Conservation (phyloP, 106 monocot genomes). For the Acorus gramineus region DNA sequence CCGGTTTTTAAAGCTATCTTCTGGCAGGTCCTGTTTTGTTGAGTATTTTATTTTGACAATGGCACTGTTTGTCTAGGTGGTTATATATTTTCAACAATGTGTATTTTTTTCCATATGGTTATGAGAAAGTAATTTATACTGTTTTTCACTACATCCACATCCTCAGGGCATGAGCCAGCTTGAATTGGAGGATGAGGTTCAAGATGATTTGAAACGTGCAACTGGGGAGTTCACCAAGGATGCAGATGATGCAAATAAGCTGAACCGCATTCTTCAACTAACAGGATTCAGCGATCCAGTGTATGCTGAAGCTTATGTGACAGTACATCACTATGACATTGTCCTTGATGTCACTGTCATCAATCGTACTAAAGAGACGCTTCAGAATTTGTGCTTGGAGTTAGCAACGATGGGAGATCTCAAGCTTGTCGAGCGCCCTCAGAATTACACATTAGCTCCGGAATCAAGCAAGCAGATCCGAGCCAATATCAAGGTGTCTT, state of each 20-base stretch:
- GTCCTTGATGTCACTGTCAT: constrained; percentile 95
- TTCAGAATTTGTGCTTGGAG: constrained; percentile 85
- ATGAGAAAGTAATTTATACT: too few species aligned
- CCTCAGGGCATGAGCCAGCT: constrained; percentile 85
- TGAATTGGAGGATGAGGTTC: constrained; percentile 88
- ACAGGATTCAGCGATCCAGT: constrained; percentile 93
- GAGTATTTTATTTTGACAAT: too few species aligned
- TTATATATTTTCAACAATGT: too few species aligned
- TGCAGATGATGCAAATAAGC: constrained; percentile 67
- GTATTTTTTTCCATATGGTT: too few species aligned
- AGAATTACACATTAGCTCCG: constrained; percentile 84
- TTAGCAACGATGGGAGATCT: constrained; percentile 92
- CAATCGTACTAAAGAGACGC: constrained; percentile 81
- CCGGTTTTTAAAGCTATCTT: too few species aligned
- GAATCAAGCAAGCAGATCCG: constrained; percentile 78
- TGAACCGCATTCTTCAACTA: constrained; percentile 83
- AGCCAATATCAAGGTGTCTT: constrained; percentile 93
- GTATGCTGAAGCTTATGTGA: constrained; percentile 90
- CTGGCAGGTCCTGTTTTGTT: too few species aligned
- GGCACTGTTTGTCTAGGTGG: too few species aligned
- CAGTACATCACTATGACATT: constrained; percentile 92
- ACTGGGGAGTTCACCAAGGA: constrained; percentile 88
- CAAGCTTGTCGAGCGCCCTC: constrained; percentile 87
- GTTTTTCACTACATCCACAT: not conserved
- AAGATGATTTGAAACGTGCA: constrained; percentile 88